Evolutionary conservation across 2,329 filamentous ascomycete genomes (phyloP), one percentile per base, ranked within the genome.

Genomic region (Pseudogymnoascus sp.): DNA sequence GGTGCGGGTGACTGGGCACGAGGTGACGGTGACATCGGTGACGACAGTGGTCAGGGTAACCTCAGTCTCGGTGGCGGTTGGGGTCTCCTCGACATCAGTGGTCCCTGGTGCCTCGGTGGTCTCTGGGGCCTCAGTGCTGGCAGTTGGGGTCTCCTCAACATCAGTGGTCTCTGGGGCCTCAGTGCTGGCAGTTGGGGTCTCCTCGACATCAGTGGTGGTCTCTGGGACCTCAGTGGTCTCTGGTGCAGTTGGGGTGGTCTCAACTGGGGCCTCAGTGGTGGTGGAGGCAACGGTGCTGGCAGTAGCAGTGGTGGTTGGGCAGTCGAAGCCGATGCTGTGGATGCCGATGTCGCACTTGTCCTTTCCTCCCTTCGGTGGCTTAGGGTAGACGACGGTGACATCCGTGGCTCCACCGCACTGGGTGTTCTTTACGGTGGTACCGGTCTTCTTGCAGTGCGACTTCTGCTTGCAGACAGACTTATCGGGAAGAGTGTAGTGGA

Each of bases 391-490:
- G 73, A 97, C 86, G 61, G 84, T 86, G 65, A 97, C 91, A 63
- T 85, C 86, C 73, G 83, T 91, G 67, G 93, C 92, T 76, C 92
- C 92, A 84, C 92, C 93, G 74, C 93, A 97, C 81, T 97, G 91
- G 65, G 80, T 84, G 83, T 97, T 97, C 77, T 84, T 78, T 70
- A 97, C 81, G 55, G 82, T 83, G 63, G 85, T 87, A 70, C 90
- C 90, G 13, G 81, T 78, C 62, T 81, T 78, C 66, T 80, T 84
- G 83, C 91, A 95, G 60, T 80, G 72, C 67, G 83, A 79, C 65
- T 84, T 85, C 70, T 95, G 89, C 79, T 90, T 93, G 86, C 93
- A 97, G 64, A 76, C 84, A 12, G 84, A 87, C 68, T 90, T 90
- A 73, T 93, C 90, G 2, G 85, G 82, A 91, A 97, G 96, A 70